A percentile compares a stretch with the other conserved stretches of the same genome.
Conservation (phyloP, 352 stramenopile species). For the Phytophthora lateralis region DNA sequence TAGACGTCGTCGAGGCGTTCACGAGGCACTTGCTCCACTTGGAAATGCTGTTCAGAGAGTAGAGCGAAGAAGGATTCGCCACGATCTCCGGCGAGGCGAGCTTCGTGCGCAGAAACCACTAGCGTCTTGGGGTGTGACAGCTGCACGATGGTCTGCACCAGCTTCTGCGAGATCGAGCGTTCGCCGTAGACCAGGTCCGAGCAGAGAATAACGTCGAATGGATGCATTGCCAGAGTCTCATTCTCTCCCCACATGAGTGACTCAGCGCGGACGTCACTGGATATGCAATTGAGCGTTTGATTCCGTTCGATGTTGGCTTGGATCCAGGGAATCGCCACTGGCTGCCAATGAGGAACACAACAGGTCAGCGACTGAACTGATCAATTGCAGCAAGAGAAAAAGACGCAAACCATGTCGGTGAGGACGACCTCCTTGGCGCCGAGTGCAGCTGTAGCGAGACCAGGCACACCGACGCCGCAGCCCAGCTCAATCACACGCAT, state of each 20-base stretch:
- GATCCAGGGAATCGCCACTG: slow-evolving; percentile 53
- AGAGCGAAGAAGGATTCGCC: slow-evolving; percentile 53
- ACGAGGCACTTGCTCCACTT: slow-evolving; percentile 36
- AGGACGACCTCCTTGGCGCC: slow-evolving; percentile 49
- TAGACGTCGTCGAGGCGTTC: slow-evolving; percentile 48
- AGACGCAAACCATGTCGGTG: slow-evolving; percentile 50
- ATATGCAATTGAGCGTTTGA: slow-evolving; percentile 30
- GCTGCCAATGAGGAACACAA: slow-evolving; percentile 19
- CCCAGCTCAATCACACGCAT: slow-evolving; percentile 64
- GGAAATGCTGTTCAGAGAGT: slow-evolving; percentile 35
- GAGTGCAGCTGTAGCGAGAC: slow-evolving; percentile 47
- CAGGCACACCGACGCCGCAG: slow-evolving; percentile 61
- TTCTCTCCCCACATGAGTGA: slow-evolving; percentile 53
- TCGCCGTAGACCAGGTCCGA: slow-evolving; percentile 67
- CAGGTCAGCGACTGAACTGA: slow-evolving; percentile 3
- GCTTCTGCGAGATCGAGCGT: slow-evolving; percentile 42
- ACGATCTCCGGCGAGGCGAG: slow-evolving; percentile 58
- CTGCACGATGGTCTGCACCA: slow-evolving; percentile 48
- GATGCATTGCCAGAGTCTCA: slow-evolving; percentile 9
- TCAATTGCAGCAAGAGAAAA: slow-evolving; percentile 2
- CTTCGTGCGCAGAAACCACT: slow-evolving; percentile 56
- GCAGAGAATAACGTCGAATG: slow-evolving; percentile 62
- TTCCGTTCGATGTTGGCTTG: slow-evolving; percentile 56
- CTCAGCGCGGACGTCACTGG: slow-evolving; percentile 22
- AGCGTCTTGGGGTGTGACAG: slow-evolving; percentile 43